Conservation (phyloP, 2,329 filamentous ascomycete species). For the Incumbomyces lentus region DNA sequence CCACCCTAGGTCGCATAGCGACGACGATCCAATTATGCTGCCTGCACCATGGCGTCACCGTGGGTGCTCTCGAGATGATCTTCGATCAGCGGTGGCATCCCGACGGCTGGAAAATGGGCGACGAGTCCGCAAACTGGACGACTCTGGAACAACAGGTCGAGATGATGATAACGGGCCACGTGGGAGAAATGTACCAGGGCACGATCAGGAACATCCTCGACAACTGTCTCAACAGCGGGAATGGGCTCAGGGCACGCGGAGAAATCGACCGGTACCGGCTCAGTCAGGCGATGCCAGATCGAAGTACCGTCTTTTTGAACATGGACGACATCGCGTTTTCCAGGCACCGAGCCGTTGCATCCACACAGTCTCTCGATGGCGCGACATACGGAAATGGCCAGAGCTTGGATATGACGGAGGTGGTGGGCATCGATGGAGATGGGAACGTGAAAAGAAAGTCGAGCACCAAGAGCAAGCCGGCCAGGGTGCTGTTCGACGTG, state of each 20-base stretch:
- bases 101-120: background rate
- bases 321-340: conserved; percentile 46
- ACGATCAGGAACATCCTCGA: conserved; percentile 56
- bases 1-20: conserved; percentile 42
- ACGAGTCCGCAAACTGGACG: background rate
- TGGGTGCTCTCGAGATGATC: conserved; percentile 16
- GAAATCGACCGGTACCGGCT: conserved; percentile 56
- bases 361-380: background rate
- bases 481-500: conserved; percentile 13
- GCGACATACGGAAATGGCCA: background rate
- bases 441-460: background rate
- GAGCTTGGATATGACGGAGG: conserved; percentile 8
- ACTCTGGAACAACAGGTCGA: conserved; percentile 14
- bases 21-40: conserved; percentile 31
- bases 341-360: background rate
- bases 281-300: conserved; percentile 25
- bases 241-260: conserved; percentile 50
- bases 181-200: conserved; percentile 23
- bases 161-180: conserved; percentile 20
- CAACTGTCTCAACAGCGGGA: conserved; percentile 53
- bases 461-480: background rate
- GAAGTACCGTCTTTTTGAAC: conserved; percentile 27
- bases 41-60: conserved; percentile 15
- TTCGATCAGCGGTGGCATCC: conserved; percentile 14
- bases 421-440: conserved; percentile 4